Base-by-base conservation (phyloP, 768 basidiomycete species). In the Podaxis sp. region DNA sequence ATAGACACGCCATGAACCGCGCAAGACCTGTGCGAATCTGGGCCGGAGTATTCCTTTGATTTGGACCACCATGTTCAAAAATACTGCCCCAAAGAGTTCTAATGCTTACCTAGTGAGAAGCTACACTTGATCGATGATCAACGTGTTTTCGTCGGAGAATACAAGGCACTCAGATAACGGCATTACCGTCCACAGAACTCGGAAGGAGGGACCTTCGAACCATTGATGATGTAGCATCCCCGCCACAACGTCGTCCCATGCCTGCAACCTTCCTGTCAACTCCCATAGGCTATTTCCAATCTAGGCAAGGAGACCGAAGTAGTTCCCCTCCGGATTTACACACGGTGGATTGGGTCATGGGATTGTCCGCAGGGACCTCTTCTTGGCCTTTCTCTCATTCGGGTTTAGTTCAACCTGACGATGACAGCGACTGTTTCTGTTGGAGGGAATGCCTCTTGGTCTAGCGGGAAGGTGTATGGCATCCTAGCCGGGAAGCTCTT, bases 401-500 rank as follows among this genome's bases (percentile, higher is more conserved):
- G 32, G 35, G 35, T 21, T n/a, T 56, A 56, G 47, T 48, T 23
- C 47, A 27, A 11, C 47, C 27, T 48, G 6, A 23, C 18, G 36
- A 54, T 53, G 58, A 11, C 13, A 10, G n/a, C 32, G 23, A 10
- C n/a, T 18, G 25, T 21, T 27, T 46, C 47, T 14, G 10, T 50
- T n/a, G 46, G 13, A 44, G 47, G 18, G 7, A 21, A 7, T n/a
- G 50, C 21, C 28, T 16, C 37, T 18, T 21, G 50, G 35, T 14
- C 51, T 27, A 36, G 14, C 9, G 16, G 28, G 23, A 51, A 44
- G 38, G 44, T 68, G 55, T 69, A 68, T 50, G 62, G 66, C 40
- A 70, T 76, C 58, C 58, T 80, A 35, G 82, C 81, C 0, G 81
- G 82, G 1, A 73, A 77, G 64, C 69, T 85, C 13, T 87, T 84